A percentile compares a stretch with the other conserved stretches of the same genome.
Evolutionary conservation across 2,329 filamentous ascomycete genomes (phyloP).

Genomic region (Dothistroma septosporum): DNA sequence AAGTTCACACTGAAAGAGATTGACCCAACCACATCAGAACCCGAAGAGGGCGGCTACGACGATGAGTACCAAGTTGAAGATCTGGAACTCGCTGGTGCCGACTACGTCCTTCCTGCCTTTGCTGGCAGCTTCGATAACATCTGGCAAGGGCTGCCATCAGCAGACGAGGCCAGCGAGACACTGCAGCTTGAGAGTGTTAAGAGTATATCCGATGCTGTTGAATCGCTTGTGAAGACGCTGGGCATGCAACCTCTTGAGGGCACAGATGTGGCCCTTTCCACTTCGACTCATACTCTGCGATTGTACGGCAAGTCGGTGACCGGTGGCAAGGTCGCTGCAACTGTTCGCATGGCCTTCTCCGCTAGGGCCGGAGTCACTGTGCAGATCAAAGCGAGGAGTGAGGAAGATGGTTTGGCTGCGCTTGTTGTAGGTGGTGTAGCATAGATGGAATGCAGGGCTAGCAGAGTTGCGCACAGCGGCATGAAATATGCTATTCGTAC

Average conservation of each 20-base stretch:
- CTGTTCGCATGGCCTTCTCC: conserved; percentile 88
- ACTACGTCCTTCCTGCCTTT: conserved; percentile 91
- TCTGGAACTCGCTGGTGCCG: conserved; percentile 82
- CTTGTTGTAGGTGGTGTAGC: conserved; percentile 81
- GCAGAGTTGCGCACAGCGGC: conserved; percentile 21
- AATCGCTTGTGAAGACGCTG: conserved; percentile 78
- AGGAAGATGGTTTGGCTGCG: conserved; percentile 85
- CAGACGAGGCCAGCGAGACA: conserved; percentile 86
- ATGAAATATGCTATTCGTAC: not conserved
- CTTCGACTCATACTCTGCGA: conserved; percentile 90
- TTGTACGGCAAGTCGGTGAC: conserved; percentile 91
- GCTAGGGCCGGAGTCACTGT: conserved; percentile 91
- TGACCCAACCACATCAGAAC: conserved; percentile 86
- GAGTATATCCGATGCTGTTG: conserved; percentile 93
- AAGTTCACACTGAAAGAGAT: conserved; percentile 99
- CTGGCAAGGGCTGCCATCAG: conserved; percentile 73
- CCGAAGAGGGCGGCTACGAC: conserved; percentile 88
- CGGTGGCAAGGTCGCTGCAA: conserved; percentile 82
- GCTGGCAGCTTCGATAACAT: conserved; percentile 92
- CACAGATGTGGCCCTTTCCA: conserved; percentile 82
- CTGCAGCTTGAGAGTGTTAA: conserved; percentile 82
- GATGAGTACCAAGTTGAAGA: conserved; percentile 98
- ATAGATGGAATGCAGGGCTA: conserved; percentile 40
- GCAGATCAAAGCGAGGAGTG: conserved; percentile 86
- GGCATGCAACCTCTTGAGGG: conserved; percentile 92